Evolutionary conservation across 257 asterid species (phyloP).

Genomic region (Plantago ovata): DNA sequence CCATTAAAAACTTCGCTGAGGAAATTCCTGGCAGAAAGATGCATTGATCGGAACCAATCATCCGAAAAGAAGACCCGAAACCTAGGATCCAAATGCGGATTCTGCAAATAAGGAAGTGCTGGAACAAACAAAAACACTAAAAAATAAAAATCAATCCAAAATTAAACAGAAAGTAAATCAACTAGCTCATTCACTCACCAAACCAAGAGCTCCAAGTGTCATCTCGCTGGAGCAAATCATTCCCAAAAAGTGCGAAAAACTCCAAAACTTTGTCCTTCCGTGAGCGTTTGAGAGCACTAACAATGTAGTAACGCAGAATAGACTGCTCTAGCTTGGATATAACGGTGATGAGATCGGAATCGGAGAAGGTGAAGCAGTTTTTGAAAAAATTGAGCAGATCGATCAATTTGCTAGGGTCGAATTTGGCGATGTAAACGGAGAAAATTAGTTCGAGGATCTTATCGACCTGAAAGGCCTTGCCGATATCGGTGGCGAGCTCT

Average conservation of each 20-base stretch:
- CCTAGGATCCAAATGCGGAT: slow-evolving; percentile 76
- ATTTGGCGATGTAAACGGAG: slow-evolving; percentile 73
- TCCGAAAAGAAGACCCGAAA: slow-evolving; percentile 77
- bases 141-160: slow-evolving; percentile 1
- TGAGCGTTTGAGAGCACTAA: slow-evolving; percentile 60
- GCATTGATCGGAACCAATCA: slow-evolving; percentile 82
- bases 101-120: slow-evolving; percentile 80
- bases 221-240: slow-evolving; percentile 63
- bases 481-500: slow-evolving; percentile 80
- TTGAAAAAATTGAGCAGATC: slow-evolving; percentile 64
- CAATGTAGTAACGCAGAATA: slow-evolving; percentile 65
- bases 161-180: not conserved
- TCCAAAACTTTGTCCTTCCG: slow-evolving; percentile 75
- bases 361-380: slow-evolving; percentile 62
- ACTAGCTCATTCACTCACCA: slow-evolving; percentile 37
- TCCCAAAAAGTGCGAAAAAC: slow-evolving; percentile 58
- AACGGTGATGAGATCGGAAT: slow-evolving; percentile 35
- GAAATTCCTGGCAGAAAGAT: slow-evolving; percentile 71
- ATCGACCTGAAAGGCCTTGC: slow-evolving; percentile 78
- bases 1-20: slow-evolving; percentile 76
- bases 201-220: slow-evolving; percentile 88
- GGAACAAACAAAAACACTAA: slow-evolving; percentile 29
- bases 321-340: slow-evolving; percentile 59
- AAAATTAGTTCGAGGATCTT: slow-evolving; percentile 80
- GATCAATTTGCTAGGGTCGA: slow-evolving; percentile 60